phyloP scores from a whole-genome alignment of 1,139 yeast species.

The Saccharomyces hybrid region DNA sequence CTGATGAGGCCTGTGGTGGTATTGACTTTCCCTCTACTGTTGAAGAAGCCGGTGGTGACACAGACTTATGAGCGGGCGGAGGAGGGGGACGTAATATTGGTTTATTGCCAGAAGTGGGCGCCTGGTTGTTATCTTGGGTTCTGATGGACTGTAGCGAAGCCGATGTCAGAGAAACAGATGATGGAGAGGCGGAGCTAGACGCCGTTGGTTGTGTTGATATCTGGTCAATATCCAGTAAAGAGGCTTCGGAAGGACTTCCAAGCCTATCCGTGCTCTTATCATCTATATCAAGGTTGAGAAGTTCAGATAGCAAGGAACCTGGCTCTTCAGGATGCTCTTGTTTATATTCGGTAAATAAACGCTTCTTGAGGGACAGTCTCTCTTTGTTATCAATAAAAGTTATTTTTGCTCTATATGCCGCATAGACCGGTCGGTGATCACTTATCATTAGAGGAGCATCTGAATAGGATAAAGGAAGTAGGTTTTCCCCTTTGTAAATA shows the following conservation, averaged over 20 bases:
- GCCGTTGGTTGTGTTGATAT: neutral
- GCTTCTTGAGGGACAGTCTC: conserved; percentile 44
- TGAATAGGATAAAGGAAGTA: conserved; percentile 52
- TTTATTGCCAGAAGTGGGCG: conserved; percentile 8
- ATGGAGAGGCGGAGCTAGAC: neutral
- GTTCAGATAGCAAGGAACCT: neutral
- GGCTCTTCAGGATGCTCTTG: conserved; percentile 23
- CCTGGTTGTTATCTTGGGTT: conserved; percentile 5
- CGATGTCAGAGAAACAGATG: conserved; percentile 3
- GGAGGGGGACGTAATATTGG: conserved; percentile 28
- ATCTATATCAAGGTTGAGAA: conserved; percentile 2
- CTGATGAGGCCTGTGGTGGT: neutral
- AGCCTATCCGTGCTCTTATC: conserved; percentile 13
- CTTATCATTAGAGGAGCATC: conserved; percentile 54
- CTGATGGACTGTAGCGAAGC: conserved; percentile 12
- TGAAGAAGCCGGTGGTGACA: neutral
- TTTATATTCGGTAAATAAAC: conserved; percentile 47
- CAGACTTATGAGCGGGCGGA: conserved; percentile 20
- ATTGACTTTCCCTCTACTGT: neutral
- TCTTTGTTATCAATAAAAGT: conserved; percentile 54
- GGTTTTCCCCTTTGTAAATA: conserved; percentile 49
- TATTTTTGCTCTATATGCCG: conserved; percentile 57
- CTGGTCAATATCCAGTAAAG: neutral
- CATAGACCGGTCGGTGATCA: conserved; percentile 89
- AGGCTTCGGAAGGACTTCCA: conserved; percentile 13